phyloP scores from a whole-genome alignment of 495 filamentous ascomycete genomes.

The Aspergillus cristatus region DNA sequence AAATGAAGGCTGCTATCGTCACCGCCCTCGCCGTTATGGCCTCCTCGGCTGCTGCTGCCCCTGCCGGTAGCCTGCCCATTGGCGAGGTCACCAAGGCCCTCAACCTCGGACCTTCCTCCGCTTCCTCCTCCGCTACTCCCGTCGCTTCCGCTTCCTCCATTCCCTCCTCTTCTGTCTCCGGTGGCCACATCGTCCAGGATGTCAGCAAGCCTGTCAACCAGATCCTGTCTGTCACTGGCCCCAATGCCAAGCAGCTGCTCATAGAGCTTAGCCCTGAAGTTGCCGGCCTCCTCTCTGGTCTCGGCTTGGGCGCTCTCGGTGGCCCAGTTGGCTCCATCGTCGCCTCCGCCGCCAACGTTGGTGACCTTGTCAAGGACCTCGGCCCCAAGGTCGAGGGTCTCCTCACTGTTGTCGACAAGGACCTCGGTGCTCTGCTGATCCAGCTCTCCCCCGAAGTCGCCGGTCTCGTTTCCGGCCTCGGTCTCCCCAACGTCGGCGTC shows the following conservation, averaged over 20 bases:
- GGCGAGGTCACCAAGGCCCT: neutral
- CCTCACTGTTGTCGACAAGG: conserved; percentile 15
- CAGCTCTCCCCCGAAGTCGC: conserved; percentile 8
- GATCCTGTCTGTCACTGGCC: conserved; percentile 16
- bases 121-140: neutral
- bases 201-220: conserved; percentile 5
- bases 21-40: conserved; percentile 1
- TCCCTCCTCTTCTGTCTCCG: neutral
- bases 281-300: conserved; percentile 21
- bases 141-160: neutral
- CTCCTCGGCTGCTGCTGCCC: neutral
- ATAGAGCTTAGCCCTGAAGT: conserved; percentile 26
- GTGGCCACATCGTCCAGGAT: conserved; percentile 7
- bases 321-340: conserved; percentile 6
- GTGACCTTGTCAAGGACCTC: conserved; percentile 22
- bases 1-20: conserved; percentile 1
- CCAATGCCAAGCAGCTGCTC: conserved; percentile 21
- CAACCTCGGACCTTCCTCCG: no score
- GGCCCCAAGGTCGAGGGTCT: conserved; percentile 21
- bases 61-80: neutral
- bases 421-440: conserved; percentile 14
- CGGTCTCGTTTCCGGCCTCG: conserved; percentile 9
- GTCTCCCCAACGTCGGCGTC: conserved; percentile 6
- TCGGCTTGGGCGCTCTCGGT: conserved; percentile 21
- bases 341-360: conserved; percentile 18